Base-by-base conservation (phyloP, 305 asterid species). In the Plantago lanceolata region DNA sequence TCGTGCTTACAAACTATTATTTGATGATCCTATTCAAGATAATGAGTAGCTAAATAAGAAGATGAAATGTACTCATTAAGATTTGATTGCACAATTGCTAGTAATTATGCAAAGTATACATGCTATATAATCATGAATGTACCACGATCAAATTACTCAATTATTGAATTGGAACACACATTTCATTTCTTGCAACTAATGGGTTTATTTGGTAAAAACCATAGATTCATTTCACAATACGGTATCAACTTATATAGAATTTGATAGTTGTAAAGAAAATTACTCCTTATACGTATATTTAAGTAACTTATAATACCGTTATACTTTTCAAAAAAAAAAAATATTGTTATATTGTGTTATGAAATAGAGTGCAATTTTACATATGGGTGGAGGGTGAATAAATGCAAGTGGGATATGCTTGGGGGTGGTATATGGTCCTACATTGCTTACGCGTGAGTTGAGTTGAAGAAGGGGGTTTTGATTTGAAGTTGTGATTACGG, bases 71-170 rank as follows among this genome's bases (percentile, higher is more conserved):
- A 54, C 45, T 64, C 64, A 63, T 57, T 58, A 56, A 55, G 64
- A 69, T 69, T 56, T 64, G 66, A 70, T 70, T 70, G 65, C 35
- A 64, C 50, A 37, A 70, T 58, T 64, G 70, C 62, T 20, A 57
- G 52, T 50, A 45, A 64, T 59, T 58, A 57, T 70, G 49, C 21
- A 57, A 70, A 61, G 54, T 52, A 60, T 69, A 55, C 49, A 54
- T 53, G 58, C 33, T 62, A 61, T 9, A 40, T 24, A 24, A 62
- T 61, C 37, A 69, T 69, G 44, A 51, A 4, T 9, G 0, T 0
- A 15, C 24, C 33, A 24, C 49, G 19, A 59, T 59, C 14, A n/a
- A 59, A 35, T 40, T 11, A 5, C 64, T 19, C 64, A 40, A 35
- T 58, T 31, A 31, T 58, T 58, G 63, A 35, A 35, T 19, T 16